phyloP scores from a whole-genome alignment of 306 rosid species.

The Senna siamea region DNA sequence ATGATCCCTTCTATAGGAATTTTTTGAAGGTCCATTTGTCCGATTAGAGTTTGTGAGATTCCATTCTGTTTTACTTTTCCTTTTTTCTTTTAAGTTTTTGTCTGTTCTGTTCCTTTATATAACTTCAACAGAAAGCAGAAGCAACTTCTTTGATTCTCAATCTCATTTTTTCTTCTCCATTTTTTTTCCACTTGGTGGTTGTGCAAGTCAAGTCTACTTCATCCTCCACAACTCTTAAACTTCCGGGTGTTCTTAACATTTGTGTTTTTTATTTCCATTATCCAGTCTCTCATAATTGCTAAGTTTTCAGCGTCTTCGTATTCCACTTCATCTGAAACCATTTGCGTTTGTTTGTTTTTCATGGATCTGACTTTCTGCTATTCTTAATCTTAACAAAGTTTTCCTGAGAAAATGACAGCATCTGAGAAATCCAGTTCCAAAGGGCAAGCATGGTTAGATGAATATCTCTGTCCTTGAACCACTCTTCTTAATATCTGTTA shows the following conservation, averaged over 20 bases:
- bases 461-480: constrained; percentile 12
- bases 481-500: not conserved
- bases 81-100: constrained; percentile 20
- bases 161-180: too few species aligned
- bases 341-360: constrained; percentile 7
- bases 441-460: constrained; percentile 92
- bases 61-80: constrained; percentile 39
- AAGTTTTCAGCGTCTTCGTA: constrained; percentile 37
- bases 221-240: constrained; percentile 26
- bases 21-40: constrained; percentile 80
- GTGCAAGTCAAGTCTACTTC: constrained; percentile 45
- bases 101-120: constrained; percentile 45
- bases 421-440: constrained; percentile 68
- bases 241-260: constrained; percentile 33
- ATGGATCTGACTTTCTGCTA: constrained; percentile 48
- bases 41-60: constrained; percentile 69
- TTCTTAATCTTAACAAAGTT: constrained; percentile 8
- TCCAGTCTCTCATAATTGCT: constrained; percentile 15
- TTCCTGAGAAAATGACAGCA: constrained; percentile 57
- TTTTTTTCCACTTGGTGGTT: constrained; percentile 26
- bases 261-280: not conserved
- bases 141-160: constrained; percentile 45
- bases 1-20: constrained; percentile 60
- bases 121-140: constrained; percentile 51
- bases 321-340: constrained; percentile 15